These are phyloP conservation scores for Curvularia sp. DNA, from an alignment of 2,329 filamentous ascomycete species.

Conservation along the genomic window DNA sequence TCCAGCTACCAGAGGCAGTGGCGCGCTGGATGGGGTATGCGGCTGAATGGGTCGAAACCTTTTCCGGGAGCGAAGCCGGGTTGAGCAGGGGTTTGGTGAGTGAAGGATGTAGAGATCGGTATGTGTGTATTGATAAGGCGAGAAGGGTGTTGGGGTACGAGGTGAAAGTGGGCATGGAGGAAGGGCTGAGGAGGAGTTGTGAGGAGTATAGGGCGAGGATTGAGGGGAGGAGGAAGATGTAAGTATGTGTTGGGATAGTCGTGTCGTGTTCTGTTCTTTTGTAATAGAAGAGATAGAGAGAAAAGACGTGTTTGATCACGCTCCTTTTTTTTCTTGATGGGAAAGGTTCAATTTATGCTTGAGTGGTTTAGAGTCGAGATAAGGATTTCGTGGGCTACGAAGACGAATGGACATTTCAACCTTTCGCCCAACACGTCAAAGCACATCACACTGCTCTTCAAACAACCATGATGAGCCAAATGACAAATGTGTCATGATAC, in stretches of 20 bases:
- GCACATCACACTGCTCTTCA: not conserved
- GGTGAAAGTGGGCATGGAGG: constrained; percentile 58
- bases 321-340: no score
- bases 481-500: not conserved
- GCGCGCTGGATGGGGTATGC: constrained; percentile 57
- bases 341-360: not conserved
- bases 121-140: constrained; percentile 62
- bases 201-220: constrained; percentile 21
- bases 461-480: not conserved
- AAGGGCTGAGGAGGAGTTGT: constrained; percentile 53
- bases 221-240: constrained; percentile 5
- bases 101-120: constrained; percentile 62
- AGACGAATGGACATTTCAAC: not conserved
- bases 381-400: not conserved
- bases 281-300: no score
- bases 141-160: constrained; percentile 60
- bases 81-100: constrained; percentile 62
- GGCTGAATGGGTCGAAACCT: constrained; percentile 58
- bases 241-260: not conserved
- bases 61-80: constrained; percentile 54
- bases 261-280: no score
- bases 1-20: constrained; percentile 57
- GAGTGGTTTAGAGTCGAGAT: not conserved
- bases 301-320: no score
- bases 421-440: not conserved